phyloP scores from a whole-genome alignment of 805 yeast species.

The Groenewaldozyma salmanticensis region DNA sequence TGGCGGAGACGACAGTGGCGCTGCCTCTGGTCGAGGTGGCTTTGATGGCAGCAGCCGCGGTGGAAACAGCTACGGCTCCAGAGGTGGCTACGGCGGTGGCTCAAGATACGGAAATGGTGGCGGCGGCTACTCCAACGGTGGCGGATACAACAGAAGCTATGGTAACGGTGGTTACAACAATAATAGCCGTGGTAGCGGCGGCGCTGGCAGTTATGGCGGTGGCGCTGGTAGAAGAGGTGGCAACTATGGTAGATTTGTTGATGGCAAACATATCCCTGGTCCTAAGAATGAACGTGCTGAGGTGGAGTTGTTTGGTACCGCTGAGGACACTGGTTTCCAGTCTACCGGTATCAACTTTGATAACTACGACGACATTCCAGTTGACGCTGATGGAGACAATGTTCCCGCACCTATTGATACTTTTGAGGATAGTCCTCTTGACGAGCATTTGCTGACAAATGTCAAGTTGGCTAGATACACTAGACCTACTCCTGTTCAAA shows the following conservation, averaged over 20 bases:
- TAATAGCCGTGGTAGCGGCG: conserved; percentile 22
- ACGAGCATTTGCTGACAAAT: conserved; percentile 74
- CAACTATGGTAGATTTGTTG: conserved; percentile 66
- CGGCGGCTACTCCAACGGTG: conserved; percentile 15
- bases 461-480: conserved; percentile 81
- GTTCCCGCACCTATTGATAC: conserved; percentile 89
- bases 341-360: conserved; percentile 98
- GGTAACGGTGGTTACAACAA: conserved; percentile 22
- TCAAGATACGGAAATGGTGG: conserved; percentile 12
- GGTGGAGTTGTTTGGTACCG: conserved; percentile 71
- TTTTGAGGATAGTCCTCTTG: conserved; percentile 90
- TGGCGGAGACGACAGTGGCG: conserved; percentile 7
- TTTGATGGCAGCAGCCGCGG: conserved; percentile 12
- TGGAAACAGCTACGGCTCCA: conserved; percentile 9
- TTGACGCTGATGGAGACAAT: conserved; percentile 90
- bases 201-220: conserved; percentile 25
- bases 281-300: conserved; percentile 61
- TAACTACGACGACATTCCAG: conserved; percentile 97
- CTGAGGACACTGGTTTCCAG: conserved; percentile 64
- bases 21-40: conserved; percentile 5
- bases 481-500: conserved; percentile 94
- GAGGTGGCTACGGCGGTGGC: conserved; percentile 15
- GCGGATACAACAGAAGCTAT: conserved; percentile 22
- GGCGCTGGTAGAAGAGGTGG: conserved; percentile 27
- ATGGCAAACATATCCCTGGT: conserved; percentile 85